Conservation (phyloP, 2,329 filamentous ascomycete species). For the Aspergillus novoparasiticus region DNA sequence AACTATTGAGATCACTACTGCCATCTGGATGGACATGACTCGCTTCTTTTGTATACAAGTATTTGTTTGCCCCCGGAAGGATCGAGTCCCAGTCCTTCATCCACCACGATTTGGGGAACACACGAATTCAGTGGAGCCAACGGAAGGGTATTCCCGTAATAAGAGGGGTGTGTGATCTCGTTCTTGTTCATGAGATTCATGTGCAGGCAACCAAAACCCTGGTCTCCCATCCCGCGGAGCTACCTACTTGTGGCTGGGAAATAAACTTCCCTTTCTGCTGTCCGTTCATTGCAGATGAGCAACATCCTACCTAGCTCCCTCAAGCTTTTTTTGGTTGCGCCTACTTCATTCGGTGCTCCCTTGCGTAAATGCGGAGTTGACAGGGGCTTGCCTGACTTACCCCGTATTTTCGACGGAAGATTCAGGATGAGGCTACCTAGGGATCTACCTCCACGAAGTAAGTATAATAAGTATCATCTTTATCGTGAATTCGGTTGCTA, state of each 20-base stretch:
- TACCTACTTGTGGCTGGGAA: not conserved
- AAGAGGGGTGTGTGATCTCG: not conserved
- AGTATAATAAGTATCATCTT: not conserved
- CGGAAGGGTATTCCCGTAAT: not conserved
- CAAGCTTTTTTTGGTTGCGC: not conserved
- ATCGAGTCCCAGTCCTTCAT: not conserved
- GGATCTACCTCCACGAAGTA: not conserved
- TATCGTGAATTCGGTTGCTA: not conserved
- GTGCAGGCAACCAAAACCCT: not conserved
- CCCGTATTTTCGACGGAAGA: not conserved
- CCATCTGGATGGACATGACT: not conserved
- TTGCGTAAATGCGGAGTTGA: no score
- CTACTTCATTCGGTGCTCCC: not conserved
- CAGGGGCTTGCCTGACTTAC: not conserved
- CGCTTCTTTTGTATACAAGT: not conserved
- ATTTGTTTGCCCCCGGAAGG: not conserved
- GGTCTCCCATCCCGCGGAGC: not conserved
- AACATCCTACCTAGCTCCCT: not conserved
- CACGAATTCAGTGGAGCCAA: not conserved
- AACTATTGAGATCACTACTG: not conserved
- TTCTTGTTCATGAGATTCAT: not conserved
- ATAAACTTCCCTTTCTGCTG: not conserved
- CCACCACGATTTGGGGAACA: not conserved
- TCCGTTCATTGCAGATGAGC: not conserved
- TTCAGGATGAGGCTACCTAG: slow-evolving; percentile 1